Base-by-base conservation (phyloP, 2,329 filamentous ascomycete species). In the Nemania bipapillata region DNA sequence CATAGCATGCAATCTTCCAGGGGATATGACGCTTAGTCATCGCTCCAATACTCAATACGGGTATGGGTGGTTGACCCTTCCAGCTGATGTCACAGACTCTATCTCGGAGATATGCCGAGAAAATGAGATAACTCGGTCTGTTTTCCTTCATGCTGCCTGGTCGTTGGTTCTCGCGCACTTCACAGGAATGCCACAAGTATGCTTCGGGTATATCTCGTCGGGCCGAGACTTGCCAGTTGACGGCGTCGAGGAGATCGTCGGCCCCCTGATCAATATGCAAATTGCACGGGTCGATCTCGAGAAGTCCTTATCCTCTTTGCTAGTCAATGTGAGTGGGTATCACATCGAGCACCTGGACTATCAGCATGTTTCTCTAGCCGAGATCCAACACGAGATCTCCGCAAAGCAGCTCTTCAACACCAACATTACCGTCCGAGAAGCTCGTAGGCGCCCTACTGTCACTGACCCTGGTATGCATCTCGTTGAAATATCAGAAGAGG, bases 171-270 rank as follows among this genome's bases (percentile, higher is more conserved):
- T 58, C 9, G 35, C 47, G 24, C n/a, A 53, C 24, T 26, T 53
- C 35, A 62, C 59, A 9, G 59, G 59, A 17, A 53, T 30, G 20
- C 32, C 32, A 30, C 12, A 53, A 7, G 49, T 26, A 3, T 54
- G 59, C 22, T 62, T 62, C n/a, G 59, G 59, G 7, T 62, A 62
- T 35, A 17, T 62, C 9, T 22, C 49, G n/a, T 62, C 59, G 11
- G 59, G 59, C 9, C 47, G 59, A 9, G 49, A 62, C 37, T 17
- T 62, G 5, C 49, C 59, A 32, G 26, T 63, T 47, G 59, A 30
- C 35, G 37, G 37, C 22, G 26, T 49, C 22, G 59, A 55, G 15
- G 50, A 55, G 12, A 28, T 63, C 8, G 40, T 55, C 26, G 50
- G 32, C 17, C 50, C 59, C 20, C 24, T 63, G 37, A 63, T 63